These are phyloP conservation scores for Hibiscus trionum DNA, from an alignment of 345 rosid genomes.

Conservation along the genomic window DNA sequence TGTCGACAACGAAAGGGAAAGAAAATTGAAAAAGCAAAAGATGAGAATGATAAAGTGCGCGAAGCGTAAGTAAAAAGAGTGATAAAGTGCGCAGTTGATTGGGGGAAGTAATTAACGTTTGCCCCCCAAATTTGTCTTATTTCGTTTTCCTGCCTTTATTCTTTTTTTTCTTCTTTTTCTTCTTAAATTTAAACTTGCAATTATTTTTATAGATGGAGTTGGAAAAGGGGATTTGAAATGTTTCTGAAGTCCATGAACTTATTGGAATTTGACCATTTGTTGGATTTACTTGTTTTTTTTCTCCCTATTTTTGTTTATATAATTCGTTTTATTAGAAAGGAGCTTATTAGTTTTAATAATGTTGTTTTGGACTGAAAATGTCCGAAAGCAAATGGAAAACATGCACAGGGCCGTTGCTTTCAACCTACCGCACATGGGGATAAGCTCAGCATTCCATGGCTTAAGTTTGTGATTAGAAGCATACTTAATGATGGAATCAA, in stretches of 20 bases:
- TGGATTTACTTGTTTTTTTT: slow-evolving; percentile 15
- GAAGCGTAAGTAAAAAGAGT: slow-evolving; percentile 24
- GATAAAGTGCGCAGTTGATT: slow-evolving; percentile 20
- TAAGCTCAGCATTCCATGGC: too few species aligned
- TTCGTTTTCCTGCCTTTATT: neutral
- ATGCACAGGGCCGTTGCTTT: neutral
- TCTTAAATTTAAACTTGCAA: neutral
- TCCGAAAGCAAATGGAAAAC: neutral
- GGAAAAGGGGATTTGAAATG: slow-evolving; percentile 17
- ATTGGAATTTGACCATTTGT: slow-evolving; percentile 29
- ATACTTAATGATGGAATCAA: too few species aligned
- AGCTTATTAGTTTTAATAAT: too few species aligned
- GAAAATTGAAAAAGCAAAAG: neutral
- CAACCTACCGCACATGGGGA: neutral
- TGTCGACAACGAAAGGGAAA: neutral
- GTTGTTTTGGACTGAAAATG: neutral
- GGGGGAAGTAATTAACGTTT: neutral
- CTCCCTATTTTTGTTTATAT: neutral
- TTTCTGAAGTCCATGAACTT: slow-evolving; percentile 22
- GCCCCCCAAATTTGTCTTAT: slow-evolving; percentile 5
- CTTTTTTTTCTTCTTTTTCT: neutral
- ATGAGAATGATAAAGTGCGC: slow-evolving; percentile 9
- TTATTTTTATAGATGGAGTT: slow-evolving; percentile 21
- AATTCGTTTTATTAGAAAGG: too few species aligned
- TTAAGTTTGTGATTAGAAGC: too few species aligned